These are phyloP conservation scores for Ustanciosporium gigantosporum DNA, from an alignment of 1,284 basidiomycete genomes.

Conservation along the genomic window DNA sequence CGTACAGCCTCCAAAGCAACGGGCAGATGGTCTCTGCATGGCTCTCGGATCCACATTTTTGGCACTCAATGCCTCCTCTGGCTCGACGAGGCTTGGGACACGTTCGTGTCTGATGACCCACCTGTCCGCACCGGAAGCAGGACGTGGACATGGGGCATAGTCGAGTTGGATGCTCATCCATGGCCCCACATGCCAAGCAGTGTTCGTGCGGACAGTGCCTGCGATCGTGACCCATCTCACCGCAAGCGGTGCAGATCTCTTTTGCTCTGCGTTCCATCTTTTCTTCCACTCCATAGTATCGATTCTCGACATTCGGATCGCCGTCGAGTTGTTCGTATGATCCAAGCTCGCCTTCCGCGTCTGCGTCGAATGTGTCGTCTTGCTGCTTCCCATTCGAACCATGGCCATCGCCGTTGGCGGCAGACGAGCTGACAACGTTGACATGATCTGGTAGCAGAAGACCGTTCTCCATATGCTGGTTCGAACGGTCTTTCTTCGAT, in stretches of 20 bases:
- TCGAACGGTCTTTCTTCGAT: slow-evolving; percentile 1
- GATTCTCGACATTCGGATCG: slow-evolving; percentile 25
- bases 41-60: slow-evolving; percentile 72
- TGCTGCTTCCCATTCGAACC: not conserved
- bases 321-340: slow-evolving; percentile 45
- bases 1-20: slow-evolving; percentile 82
- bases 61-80: slow-evolving; percentile 66
- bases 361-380: slow-evolving; percentile 3
- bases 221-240: slow-evolving; percentile 46
- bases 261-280: slow-evolving; percentile 32
- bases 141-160: slow-evolving; percentile 80
- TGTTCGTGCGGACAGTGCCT: slow-evolving; percentile 61
- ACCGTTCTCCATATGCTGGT: slow-evolving; percentile 21
- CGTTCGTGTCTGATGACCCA: slow-evolving; percentile 74
- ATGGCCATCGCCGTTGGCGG: not conserved
- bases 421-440: slow-evolving; percentile 9
- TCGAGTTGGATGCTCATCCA: slow-evolving; percentile 79
- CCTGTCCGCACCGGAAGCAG: slow-evolving; percentile 83
- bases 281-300: slow-evolving; percentile 49
- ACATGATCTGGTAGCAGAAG: slow-evolving; percentile 27
- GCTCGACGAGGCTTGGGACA: slow-evolving; percentile 66
- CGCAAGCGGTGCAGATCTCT: slow-evolving; percentile 43
- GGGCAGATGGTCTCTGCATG: slow-evolving; percentile 82
- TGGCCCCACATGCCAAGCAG: slow-evolving; percentile 85
- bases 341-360: slow-evolving; percentile 32